A percentile compares a stretch with the other conserved stretches of the same genome.
Conservation (phyloP, 2,329 filamentous ascomycete species). For the Ceratocystis ficicola region DNA sequence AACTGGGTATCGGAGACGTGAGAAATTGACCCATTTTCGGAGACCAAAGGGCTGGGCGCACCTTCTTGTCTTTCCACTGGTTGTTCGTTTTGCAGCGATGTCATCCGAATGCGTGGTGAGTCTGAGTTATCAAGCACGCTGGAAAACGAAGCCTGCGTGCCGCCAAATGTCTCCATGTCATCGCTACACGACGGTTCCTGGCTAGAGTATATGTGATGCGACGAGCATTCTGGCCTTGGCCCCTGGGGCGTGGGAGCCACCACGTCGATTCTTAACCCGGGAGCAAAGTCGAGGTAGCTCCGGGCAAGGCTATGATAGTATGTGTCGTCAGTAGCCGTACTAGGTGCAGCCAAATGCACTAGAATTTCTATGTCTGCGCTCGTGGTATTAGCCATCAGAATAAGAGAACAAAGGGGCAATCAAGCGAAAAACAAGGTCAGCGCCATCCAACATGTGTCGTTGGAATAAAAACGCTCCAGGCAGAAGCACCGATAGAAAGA, state of each 20-base stretch:
- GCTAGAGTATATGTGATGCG: conserved; percentile 35
- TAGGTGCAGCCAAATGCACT: conserved; percentile 43
- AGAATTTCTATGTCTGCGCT: conserved; percentile 39
- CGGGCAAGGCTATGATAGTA: conserved; percentile 39
- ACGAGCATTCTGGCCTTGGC: conserved; percentile 38
- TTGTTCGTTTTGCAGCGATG: background rate
- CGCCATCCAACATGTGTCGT: background rate
- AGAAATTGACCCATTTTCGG: background rate
- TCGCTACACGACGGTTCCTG: conserved; percentile 39
- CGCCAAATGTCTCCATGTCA: conserved; percentile 32
- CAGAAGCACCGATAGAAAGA: background rate
- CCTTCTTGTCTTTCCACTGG: background rate
- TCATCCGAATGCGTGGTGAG: conserved; percentile 27
- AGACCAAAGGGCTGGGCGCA: background rate
- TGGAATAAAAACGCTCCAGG: conserved; percentile 1
- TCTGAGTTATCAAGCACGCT: conserved; percentile 36
- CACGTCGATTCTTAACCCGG: conserved; percentile 25
- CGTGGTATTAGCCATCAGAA: background rate
- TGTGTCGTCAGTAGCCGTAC: conserved; percentile 37
- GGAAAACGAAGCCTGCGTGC: conserved; percentile 32
- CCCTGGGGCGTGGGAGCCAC: background rate
- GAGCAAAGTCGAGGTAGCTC: conserved; percentile 40
- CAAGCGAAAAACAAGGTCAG: background rate
- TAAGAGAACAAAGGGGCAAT: background rate
- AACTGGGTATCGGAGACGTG: conserved; percentile 11